Conservation (phyloP, 257 asterid genomes). For the Lycium barbarum region DNA sequence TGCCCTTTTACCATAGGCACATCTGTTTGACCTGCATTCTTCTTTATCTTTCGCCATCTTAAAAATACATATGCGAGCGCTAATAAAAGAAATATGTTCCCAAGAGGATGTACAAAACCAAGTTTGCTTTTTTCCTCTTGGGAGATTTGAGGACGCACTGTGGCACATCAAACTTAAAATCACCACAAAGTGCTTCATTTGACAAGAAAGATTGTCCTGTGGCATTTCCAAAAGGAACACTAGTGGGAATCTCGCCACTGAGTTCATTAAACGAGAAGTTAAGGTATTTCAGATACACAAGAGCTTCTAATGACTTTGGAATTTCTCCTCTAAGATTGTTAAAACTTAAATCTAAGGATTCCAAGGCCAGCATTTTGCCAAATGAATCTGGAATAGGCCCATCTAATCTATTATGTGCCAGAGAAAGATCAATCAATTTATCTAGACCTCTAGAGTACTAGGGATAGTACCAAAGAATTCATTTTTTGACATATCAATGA, state of each 20-base stretch:
- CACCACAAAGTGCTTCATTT: neutral
- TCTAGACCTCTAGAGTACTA: neutral
- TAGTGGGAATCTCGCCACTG: neutral
- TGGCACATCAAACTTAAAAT: neutral
- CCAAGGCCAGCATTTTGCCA: neutral
- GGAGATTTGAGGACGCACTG: neutral
- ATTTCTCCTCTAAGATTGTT: slow-evolving; percentile 5
- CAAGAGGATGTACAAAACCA: neutral
- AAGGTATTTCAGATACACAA: neutral
- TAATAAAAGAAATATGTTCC: neutral
- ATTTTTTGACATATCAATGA: slow-evolving; percentile 4
- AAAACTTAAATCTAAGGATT: neutral
- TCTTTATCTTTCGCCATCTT: neutral
- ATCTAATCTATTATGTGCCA: neutral
- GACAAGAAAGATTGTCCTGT: neutral
- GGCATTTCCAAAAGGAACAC: slow-evolving; percentile 9
- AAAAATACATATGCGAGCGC: neutral
- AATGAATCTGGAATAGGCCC: slow-evolving; percentile 8
- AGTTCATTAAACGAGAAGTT: slow-evolving; percentile 12
- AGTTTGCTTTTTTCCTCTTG: neutral
- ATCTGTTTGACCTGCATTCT: neutral
- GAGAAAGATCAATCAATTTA: neutral
- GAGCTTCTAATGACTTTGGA: slow-evolving; percentile 8
- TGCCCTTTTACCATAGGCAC: neutral
- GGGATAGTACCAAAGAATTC: neutral